A percentile compares a stretch with the other conserved stretches of the same genome.
phyloP scores from a whole-genome alignment of 495 filamentous ascomycete species.

The Aspergillus bridgeri region DNA sequence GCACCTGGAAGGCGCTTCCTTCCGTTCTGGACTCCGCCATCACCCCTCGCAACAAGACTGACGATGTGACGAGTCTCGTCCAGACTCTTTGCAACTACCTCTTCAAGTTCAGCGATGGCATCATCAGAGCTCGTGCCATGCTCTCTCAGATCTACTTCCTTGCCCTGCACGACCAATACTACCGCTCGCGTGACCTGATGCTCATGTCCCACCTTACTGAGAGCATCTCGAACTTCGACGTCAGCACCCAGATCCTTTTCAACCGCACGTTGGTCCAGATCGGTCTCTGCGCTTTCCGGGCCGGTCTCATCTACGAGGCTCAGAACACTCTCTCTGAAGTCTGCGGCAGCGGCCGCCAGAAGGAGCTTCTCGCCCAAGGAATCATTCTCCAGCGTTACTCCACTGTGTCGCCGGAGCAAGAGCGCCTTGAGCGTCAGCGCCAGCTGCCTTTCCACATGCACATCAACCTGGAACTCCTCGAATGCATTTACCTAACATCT shows the following conservation, averaged over 20 bases:
- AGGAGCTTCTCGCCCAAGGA: constrained; percentile 95
- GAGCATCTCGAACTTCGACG: constrained; percentile 89
- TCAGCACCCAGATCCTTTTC: constrained; percentile 96
- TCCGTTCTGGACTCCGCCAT: constrained; percentile 67
- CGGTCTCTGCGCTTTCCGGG: constrained; percentile 95
- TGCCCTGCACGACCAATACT: constrained; percentile 95
- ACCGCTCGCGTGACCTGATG: constrained; percentile 96
- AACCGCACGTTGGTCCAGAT: constrained; percentile 98
- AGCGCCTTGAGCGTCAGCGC: constrained; percentile 90
- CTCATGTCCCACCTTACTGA: constrained; percentile 99
- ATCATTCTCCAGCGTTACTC: constrained; percentile 96
- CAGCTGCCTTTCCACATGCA: constrained; percentile 99
- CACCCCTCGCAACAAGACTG: constrained; percentile 62
- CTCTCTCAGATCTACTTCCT: constrained; percentile 98
- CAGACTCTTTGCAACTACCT: constrained; percentile 91
- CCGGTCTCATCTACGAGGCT: constrained; percentile 93
- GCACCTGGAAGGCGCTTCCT: constrained; percentile 83
- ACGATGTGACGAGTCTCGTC: constrained; percentile 70
- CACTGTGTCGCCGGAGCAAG: constrained; percentile 94
- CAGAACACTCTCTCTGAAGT: constrained; percentile 97
- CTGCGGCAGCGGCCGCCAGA: constrained; percentile 93
- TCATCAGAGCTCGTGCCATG: constrained; percentile 94
- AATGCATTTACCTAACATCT: constrained; percentile 97
- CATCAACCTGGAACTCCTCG: constrained; percentile 97
- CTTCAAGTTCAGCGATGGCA: constrained; percentile 88